These are phyloP conservation scores for Lipomyces japonicus DNA, from an alignment of 805 yeast genomes.

Conservation along the genomic window DNA sequence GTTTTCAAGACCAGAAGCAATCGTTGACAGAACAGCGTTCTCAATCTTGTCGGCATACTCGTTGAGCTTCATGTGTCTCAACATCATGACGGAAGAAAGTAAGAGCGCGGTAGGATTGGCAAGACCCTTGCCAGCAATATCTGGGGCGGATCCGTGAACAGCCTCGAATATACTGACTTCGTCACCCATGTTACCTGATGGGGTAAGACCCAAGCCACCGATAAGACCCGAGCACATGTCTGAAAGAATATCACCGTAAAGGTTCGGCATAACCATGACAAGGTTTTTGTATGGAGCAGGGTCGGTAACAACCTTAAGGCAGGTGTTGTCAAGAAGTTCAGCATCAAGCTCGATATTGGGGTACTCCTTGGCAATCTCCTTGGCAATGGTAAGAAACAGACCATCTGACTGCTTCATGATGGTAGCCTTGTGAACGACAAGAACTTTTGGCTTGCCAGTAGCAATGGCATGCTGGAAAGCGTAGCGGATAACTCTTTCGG, in stretches of 20 bases:
- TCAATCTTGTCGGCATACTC: slow-evolving; percentile 80
- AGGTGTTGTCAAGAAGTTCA: slow-evolving; percentile 94
- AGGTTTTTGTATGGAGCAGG: slow-evolving; percentile 79
- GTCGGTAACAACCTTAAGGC: slow-evolving; percentile 82
- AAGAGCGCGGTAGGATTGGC: slow-evolving; percentile 98
- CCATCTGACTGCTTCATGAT: slow-evolving; percentile 98
- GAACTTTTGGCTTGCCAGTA: slow-evolving; percentile 78
- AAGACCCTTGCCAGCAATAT: slow-evolving; percentile 96
- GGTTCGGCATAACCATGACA: slow-evolving; percentile 98
- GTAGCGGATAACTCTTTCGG: slow-evolving; percentile 93
- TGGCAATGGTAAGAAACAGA: slow-evolving; percentile 87
- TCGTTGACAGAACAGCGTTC: slow-evolving; percentile 76
- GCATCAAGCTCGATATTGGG: slow-evolving; percentile 80
- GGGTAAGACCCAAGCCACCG: slow-evolving; percentile 98
- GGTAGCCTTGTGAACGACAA: slow-evolving; percentile 97
- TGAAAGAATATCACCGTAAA: slow-evolving; percentile 98
- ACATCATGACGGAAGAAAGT: slow-evolving; percentile 97
- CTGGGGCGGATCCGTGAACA: slow-evolving; percentile 99
- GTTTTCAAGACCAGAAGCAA: slow-evolving; percentile 93
- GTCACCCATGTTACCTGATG: slow-evolving; percentile 99
- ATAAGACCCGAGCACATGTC: slow-evolving; percentile 96
- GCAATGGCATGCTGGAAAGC: slow-evolving; percentile 95
- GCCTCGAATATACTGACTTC: slow-evolving; percentile 98
- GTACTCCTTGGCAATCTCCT: slow-evolving; percentile 83
- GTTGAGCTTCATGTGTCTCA: slow-evolving; percentile 93